Evolutionary conservation across 129 eudicot species (phyloP).

Genomic region (Lactuca sativa): DNA sequence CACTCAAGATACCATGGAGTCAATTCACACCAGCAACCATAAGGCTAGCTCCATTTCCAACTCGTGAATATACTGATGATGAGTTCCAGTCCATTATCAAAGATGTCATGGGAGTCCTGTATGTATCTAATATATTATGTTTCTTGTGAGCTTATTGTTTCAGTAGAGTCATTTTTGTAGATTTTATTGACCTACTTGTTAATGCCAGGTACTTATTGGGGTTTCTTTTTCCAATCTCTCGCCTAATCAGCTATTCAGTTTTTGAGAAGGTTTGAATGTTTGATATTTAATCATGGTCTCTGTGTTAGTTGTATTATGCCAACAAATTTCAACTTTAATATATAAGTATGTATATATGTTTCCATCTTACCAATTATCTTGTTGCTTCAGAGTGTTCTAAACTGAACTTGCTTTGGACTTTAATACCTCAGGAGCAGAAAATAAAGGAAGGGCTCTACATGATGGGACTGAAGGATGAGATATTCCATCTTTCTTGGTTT

Average conservation of each 20-base stretch:
- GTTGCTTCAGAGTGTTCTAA: constrained; percentile 21
- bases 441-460: constrained; percentile 98
- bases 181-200: constrained; percentile 11
- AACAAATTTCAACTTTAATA: background rate
- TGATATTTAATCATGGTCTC: constrained; percentile 14
- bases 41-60: constrained; percentile 96
- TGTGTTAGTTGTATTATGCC: constrained; percentile 13
- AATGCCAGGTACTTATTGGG: constrained; percentile 85
- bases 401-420: constrained; percentile 25
- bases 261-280: constrained; percentile 97
- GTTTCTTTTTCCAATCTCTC: constrained; percentile 96
- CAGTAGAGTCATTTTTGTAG: constrained; percentile 2
- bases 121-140: constrained; percentile 39
- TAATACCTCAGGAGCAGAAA: constrained; percentile 76
- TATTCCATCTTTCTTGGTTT: constrained; percentile 92
- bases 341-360: constrained; percentile 5
- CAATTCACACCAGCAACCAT: constrained; percentile 75
- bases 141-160: constrained; percentile 8
- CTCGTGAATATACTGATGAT: constrained; percentile 98
- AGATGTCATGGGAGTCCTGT: constrained; percentile 98
- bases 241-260: constrained; percentile 91
- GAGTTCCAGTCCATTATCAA: constrained; percentile 96
- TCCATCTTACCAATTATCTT: constrained; percentile 9
- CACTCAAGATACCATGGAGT: constrained; percentile 56
- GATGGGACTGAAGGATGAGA: constrained; percentile 96